phyloP scores from a whole-genome alignment of 2,329 filamentous ascomycete species.

The Penicillium sp. region DNA sequence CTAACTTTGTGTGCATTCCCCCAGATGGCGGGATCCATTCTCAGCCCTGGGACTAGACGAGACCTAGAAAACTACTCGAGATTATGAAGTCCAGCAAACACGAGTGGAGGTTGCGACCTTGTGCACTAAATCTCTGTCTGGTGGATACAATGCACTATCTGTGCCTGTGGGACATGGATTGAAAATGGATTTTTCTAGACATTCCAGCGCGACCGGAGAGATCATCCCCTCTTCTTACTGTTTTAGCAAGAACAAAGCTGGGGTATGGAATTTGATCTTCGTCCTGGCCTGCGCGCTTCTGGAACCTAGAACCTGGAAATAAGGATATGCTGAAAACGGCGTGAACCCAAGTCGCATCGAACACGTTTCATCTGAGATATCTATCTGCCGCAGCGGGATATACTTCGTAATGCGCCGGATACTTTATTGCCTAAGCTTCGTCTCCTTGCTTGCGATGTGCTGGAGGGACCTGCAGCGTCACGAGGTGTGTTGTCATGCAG shows the following conservation, averaged over 20 bases:
- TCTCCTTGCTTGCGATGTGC: not conserved
- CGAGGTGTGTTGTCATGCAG: slow-evolving; percentile 14
- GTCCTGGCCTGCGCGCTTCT: not conserved
- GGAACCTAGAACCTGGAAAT: not conserved
- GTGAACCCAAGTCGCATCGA: not conserved
- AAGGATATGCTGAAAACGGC: not conserved
- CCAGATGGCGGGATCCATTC: slow-evolving; percentile 16
- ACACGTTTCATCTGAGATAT: not conserved
- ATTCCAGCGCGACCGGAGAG: slow-evolving; percentile 13
- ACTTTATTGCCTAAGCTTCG: not conserved
- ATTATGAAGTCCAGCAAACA: slow-evolving; percentile 1
- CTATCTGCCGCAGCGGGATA: not conserved
- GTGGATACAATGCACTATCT: not conserved
- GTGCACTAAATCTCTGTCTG: not conserved
- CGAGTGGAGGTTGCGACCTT: slow-evolving; percentile 2
- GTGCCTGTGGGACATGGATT: not conserved
- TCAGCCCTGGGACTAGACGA: not conserved
- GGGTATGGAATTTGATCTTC: slow-evolving; percentile 15
- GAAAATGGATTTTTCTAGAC: not conserved
- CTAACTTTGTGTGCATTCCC: slow-evolving; percentile 15
- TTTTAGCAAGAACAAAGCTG: not conserved
- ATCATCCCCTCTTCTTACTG: slow-evolving; percentile 6
- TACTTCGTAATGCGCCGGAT: not conserved
- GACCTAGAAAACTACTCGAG: slow-evolving; percentile 1
- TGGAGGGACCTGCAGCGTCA: slow-evolving; percentile 12